Evolutionary conservation across 1,139 yeast species (phyloP).

Genomic region (Pichia inconspicua): DNA sequence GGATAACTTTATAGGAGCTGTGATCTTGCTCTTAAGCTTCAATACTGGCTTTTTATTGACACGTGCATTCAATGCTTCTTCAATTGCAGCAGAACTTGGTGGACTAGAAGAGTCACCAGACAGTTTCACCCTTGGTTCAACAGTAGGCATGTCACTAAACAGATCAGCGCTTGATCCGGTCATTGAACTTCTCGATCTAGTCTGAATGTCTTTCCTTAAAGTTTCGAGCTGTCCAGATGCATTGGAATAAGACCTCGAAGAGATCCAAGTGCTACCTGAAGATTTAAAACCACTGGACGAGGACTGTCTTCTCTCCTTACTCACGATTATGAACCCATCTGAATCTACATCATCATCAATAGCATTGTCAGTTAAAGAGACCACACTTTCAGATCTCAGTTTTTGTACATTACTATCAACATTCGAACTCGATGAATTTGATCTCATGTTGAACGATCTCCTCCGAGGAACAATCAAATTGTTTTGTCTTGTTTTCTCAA

Average conservation of each 20-base stretch:
- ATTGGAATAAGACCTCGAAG: conserved; percentile 3
- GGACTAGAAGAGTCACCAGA: background rate
- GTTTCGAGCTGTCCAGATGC: background rate
- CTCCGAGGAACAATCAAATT: background rate
- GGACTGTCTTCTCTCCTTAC: conserved; percentile 17
- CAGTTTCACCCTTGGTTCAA: too few relatives aligned
- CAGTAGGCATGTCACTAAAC: background rate
- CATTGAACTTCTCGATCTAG: conserved; percentile 1
- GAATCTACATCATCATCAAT: conserved; percentile 19
- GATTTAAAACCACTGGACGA: background rate
- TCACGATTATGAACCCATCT: conserved; percentile 10
- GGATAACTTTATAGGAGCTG: conserved; percentile 16
- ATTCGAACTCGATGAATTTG: background rate
- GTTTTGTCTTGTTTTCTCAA: conserved; percentile 39
- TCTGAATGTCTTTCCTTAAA: background rate
- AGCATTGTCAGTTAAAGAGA: conserved; percentile 16
- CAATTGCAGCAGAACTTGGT: conserved; percentile 3
- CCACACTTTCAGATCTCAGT: background rate
- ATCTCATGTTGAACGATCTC: background rate
- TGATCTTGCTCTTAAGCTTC: conserved; percentile 2
- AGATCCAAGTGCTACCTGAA: background rate
- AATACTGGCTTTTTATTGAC: conserved; percentile 4
- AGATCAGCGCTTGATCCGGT: background rate
- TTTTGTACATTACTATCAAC: background rate
- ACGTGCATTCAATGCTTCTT: conserved; percentile 7